Conservation (phyloP, 2,329 filamentous ascomycete genomes). For the Colletotrichum australisinense region DNA sequence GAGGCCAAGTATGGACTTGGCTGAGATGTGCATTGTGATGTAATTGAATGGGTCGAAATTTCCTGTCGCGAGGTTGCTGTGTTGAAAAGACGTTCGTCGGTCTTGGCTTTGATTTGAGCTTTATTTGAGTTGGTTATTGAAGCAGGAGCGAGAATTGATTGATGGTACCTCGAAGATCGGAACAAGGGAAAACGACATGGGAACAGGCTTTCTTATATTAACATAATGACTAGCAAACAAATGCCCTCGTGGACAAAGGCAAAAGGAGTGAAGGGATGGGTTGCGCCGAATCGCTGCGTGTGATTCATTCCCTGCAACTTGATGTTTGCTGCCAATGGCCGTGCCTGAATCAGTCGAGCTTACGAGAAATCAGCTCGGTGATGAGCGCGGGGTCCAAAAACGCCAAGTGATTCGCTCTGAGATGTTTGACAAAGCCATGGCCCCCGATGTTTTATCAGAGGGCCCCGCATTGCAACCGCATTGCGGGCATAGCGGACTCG, state of each 20-base stretch:
- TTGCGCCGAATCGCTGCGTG: not conserved
- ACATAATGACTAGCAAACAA: not conserved
- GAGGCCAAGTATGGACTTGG: not conserved
- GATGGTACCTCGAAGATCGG: not conserved
- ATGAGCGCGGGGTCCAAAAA: not conserved
- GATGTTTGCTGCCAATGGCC: slow-evolving; percentile 3
- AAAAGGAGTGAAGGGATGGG: not conserved
- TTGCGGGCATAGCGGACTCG: not conserved
- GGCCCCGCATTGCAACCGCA: not conserved
- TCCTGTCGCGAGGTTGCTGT: not conserved
- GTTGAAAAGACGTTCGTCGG: not conserved
- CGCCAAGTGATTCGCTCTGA: slow-evolving; percentile 10
- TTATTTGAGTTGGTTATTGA: not conserved
- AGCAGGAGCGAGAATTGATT: not conserved
- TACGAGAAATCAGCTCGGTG: not conserved
- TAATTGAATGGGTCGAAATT: not conserved
- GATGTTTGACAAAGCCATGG: not conserved
- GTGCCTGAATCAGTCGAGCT: not conserved
- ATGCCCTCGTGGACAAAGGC: not conserved
- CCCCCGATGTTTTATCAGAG: not conserved
- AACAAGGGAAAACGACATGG: not conserved
- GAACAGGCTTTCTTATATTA: not conserved
- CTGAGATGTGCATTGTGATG: not conserved
- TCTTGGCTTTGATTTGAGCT: not conserved
- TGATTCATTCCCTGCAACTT: not conserved